Evolutionary conservation across 208 protist species (phyloP).

Genomic region (Crithidia fasciculata): DNA sequence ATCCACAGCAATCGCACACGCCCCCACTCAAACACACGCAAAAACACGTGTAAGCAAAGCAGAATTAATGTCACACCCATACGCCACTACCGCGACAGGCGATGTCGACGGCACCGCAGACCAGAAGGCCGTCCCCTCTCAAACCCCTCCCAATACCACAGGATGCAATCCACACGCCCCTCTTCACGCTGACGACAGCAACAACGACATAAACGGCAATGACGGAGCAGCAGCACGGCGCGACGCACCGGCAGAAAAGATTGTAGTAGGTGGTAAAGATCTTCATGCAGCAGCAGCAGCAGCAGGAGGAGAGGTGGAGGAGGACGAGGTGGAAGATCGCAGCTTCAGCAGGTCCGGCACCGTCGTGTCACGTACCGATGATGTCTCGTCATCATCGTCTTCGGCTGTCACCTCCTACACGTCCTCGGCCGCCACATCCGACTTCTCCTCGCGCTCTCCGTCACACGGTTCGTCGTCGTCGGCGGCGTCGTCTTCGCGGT

Average conservation of each 20-base stretch:
- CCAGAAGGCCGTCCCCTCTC: too few relatives aligned
- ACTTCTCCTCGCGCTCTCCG: slow-evolving; percentile 11
- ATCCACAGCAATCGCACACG: too few relatives aligned
- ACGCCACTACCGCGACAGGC: not conserved
- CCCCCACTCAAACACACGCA: too few relatives aligned
- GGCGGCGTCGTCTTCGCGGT: not conserved
- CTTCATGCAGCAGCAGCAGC: not conserved
- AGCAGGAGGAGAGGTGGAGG: slow-evolving; percentile 4
- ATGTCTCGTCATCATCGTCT: slow-evolving; percentile 16
- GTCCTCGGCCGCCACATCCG: slow-evolving; percentile 2
- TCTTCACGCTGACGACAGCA: not conserved
- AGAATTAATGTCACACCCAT: not conserved
- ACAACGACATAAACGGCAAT: not conserved
- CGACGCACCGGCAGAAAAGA: too few relatives aligned
- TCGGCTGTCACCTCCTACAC: not conserved
- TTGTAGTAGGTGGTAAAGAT: too few relatives aligned
- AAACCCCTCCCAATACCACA: too few relatives aligned
- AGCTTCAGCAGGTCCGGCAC: slow-evolving; percentile 20
- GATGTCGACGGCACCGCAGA: too few relatives aligned
- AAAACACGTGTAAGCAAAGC: too few relatives aligned
- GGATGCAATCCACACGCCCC: not conserved
- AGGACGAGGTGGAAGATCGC: not conserved
- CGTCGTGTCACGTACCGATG: slow-evolving; percentile 15
- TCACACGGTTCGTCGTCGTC: not conserved
- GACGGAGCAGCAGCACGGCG: too few relatives aligned